These are phyloP conservation scores for Neurospora sp. DNA, from an alignment of 495 filamentous ascomycete species.

Conservation along the genomic window DNA sequence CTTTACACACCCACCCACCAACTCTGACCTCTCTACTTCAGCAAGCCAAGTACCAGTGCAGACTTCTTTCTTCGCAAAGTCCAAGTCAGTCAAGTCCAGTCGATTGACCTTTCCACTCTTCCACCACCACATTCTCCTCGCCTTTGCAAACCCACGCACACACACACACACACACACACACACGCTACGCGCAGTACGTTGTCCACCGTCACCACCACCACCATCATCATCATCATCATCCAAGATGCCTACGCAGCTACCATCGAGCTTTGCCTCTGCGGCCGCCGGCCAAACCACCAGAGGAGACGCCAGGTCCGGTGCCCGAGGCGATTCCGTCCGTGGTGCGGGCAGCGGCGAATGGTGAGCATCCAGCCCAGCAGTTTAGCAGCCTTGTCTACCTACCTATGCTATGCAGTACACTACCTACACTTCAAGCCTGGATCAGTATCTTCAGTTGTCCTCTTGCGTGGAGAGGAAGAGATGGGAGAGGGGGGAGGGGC, in stretches of 20 bases:
- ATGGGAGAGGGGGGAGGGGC: neutral
- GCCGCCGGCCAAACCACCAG: slow-evolving; percentile 61
- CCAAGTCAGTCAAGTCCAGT: neutral
- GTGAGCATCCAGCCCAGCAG: slow-evolving; percentile 13
- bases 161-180: neutral
- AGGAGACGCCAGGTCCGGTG: slow-evolving; percentile 33
- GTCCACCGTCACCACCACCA: neutral
- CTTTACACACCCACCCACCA: neutral
- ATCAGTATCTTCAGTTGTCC: neutral
- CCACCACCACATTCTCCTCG: neutral
- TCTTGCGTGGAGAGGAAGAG: neutral
- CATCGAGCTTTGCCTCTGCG: slow-evolving; percentile 76
- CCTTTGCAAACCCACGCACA: neutral
- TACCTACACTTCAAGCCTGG: neutral
- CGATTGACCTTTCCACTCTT: neutral
- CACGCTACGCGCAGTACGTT: neutral
- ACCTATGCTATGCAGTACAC: neutral
- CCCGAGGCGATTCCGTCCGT: slow-evolving; percentile 17
- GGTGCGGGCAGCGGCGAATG: slow-evolving; percentile 26
- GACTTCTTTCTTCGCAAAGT: neutral
- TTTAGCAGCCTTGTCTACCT: neutral
- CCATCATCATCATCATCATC: neutral
- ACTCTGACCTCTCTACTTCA: neutral
- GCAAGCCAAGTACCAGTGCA: neutral
- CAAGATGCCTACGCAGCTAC: slow-evolving; percentile 64